Evolutionary conservation across 179 eudicot genomes (phyloP).

Genomic region (Spergularia azorica): DNA sequence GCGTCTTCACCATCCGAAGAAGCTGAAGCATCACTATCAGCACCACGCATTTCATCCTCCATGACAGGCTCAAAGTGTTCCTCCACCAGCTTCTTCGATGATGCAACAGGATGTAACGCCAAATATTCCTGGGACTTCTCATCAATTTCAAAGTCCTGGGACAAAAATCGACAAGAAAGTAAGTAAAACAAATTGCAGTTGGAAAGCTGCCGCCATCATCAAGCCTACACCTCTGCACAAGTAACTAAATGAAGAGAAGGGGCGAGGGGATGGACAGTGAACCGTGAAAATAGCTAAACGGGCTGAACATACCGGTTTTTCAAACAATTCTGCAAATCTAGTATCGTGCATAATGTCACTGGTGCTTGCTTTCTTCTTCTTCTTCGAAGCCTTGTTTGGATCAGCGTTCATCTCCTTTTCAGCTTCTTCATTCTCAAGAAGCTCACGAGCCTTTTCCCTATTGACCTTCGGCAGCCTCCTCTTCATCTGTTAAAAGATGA

Average conservation of each 20-base stretch:
- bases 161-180: not conserved
- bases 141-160: constrained; percentile 76
- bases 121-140: constrained; percentile 57
- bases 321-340: constrained; percentile 58
- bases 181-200: not conserved
- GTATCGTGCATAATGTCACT: constrained; percentile 63
- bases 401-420: constrained; percentile 48
- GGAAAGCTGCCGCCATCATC: not conserved
- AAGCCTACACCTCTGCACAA: no score
- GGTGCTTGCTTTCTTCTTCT: constrained; percentile 60
- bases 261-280: no score
- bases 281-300: no score
- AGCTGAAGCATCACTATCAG: constrained; percentile 58
- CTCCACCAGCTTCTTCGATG: constrained; percentile 56
- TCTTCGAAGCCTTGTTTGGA: constrained; percentile 60
- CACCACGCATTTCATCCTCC: constrained; percentile 36
- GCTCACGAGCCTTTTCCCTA: constrained; percentile 38
- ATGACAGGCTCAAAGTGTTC: constrained; percentile 82
- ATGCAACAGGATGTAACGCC: constrained; percentile 62
- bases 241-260: not conserved
- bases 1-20: constrained; percentile 60
- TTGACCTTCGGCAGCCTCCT: constrained; percentile 77
- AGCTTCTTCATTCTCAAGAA: constrained; percentile 61
- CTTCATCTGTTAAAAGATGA: constrained; percentile 49
- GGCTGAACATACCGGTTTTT: constrained; percentile 47